phyloP scores from a whole-genome alignment of 495 filamentous ascomycete genomes.

The Penicillium canariense region DNA sequence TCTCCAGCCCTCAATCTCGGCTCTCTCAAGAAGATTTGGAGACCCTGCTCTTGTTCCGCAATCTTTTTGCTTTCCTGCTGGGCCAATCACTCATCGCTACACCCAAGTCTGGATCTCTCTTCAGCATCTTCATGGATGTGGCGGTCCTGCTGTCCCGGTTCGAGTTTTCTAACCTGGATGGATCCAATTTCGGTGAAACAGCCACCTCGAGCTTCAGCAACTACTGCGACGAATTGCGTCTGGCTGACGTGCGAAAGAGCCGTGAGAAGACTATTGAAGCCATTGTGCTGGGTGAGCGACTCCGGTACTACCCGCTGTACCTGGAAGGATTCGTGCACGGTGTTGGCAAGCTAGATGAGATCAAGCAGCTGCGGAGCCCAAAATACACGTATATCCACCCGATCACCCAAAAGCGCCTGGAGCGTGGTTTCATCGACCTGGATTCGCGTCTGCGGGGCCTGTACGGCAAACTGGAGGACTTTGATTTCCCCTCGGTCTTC shows the following conservation, averaged over 20 bases:
- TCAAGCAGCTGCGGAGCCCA: constrained; percentile 64
- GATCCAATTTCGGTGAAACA: constrained; percentile 78
- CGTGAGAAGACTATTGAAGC: constrained; percentile 90
- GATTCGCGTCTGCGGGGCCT: constrained; percentile 63
- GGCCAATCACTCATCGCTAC: constrained; percentile 81
- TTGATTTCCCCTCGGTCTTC: constrained; percentile 90
- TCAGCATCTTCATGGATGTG: constrained; percentile 71
- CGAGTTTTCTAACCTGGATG: constrained; percentile 77
- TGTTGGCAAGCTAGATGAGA: constrained; percentile 80
- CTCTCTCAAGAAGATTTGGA: constrained; percentile 59
- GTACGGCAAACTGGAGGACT: constrained; percentile 67
- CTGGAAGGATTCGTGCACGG: constrained; percentile 90
- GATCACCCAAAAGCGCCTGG: constrained; percentile 72
- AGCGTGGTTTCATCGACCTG: constrained; percentile 78
- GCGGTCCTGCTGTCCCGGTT: constrained; percentile 66
- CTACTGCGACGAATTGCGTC: constrained; percentile 69
- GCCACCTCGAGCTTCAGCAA: constrained; percentile 71
- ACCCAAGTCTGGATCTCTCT: constrained; percentile 60
- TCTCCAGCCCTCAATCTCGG: constrained; percentile 36
- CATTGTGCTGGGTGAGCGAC: constrained; percentile 79
- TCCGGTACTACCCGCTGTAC: constrained; percentile 79
- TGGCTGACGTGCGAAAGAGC: constrained; percentile 79
- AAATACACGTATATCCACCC: constrained; percentile 66
- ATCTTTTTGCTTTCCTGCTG: constrained; percentile 85
- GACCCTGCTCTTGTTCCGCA: constrained; percentile 72